Percentiles rank a stretch among this genome's conserved stretches.
These are phyloP conservation scores for Chytriomyces hyalinus DNA, from an alignment of 192 early-diverging fungal genomes.

Conservation along the genomic window DNA sequence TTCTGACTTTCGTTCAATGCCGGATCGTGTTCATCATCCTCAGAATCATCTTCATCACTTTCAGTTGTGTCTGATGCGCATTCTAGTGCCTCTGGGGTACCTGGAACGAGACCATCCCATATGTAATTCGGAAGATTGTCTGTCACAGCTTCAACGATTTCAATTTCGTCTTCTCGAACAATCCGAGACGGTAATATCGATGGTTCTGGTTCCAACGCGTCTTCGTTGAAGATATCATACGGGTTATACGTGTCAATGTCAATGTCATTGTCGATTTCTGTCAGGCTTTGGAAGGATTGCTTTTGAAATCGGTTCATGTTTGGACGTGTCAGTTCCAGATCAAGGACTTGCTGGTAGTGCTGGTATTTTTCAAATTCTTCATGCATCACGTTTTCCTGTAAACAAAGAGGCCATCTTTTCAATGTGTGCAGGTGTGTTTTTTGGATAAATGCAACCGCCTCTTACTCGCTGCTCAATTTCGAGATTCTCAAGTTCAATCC, in stretches of 20 bases:
- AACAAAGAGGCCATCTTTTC: neutral
- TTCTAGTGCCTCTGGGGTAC: conserved; percentile 9
- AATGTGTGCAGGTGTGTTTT: neutral
- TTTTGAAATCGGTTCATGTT: conserved; percentile 9
- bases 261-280: too few species aligned
- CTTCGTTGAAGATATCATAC: too few species aligned
- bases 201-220: too few species aligned
- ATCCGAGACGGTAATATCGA: neutral
- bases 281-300: neutral
- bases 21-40: too few species aligned
- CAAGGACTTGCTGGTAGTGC: conserved; percentile 1
- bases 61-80: too few species aligned
- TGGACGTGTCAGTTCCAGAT: conserved; percentile 1
- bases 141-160: neutral
- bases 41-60: too few species aligned
- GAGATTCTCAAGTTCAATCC: conserved; percentile 17
- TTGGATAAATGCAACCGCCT: neutral
- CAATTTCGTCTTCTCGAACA: neutral
- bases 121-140: conserved; percentile 1
- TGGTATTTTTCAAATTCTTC: conserved; percentile 33
- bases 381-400: conserved; percentile 27
- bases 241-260: too few species aligned
- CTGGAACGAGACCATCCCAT: neutral
- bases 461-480: conserved; percentile 27
- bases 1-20: too few species aligned